phyloP scores from a whole-genome alignment of 2,329 filamentous ascomycete species.

The Knufia fluminis region DNA sequence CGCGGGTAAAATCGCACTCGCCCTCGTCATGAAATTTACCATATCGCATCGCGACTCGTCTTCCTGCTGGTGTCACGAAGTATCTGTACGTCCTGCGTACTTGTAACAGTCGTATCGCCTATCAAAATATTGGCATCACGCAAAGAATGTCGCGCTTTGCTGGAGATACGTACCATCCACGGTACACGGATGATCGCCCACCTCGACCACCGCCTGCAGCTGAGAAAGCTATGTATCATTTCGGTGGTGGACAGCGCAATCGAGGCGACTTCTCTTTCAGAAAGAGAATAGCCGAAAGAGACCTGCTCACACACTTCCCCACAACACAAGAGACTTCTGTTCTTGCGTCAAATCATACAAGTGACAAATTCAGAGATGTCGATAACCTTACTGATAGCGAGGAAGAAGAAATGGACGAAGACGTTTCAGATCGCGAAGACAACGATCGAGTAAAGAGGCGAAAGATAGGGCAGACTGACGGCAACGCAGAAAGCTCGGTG shows the following conservation, averaged over 20 bases:
- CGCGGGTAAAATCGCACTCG: no score
- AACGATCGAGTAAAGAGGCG: constrained; percentile 29
- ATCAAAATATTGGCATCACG: no score
- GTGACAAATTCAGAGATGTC: constrained; percentile 23
- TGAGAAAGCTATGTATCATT: constrained; percentile 10
- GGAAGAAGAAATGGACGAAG: constrained; percentile 36
- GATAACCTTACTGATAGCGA: constrained; percentile 37
- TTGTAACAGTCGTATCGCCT: no score
- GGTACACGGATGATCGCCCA: background rate
- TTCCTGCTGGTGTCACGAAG: no score
- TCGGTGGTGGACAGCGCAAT: background rate
- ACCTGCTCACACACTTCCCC: constrained; percentile 5
- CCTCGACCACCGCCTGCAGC: background rate
- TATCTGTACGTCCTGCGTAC: no score
- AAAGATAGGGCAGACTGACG: constrained; percentile 27
- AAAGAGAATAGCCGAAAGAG: constrained; percentile 9
- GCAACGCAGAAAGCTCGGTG: constrained; percentile 37
- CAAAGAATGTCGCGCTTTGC: background rate
- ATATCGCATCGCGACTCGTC: no score
- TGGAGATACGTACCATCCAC: constrained; percentile 1
- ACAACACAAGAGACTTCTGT: background rate
- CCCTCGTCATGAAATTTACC: no score
- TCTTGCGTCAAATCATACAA: background rate
- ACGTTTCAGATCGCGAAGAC: constrained; percentile 28
- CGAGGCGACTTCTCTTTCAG: constrained; percentile 9